Percentiles rank a stretch among this genome's conserved stretches.
phyloP scores from a whole-genome alignment of 1,139 yeast genomes.

The Yamadazyma diospyri region DNA sequence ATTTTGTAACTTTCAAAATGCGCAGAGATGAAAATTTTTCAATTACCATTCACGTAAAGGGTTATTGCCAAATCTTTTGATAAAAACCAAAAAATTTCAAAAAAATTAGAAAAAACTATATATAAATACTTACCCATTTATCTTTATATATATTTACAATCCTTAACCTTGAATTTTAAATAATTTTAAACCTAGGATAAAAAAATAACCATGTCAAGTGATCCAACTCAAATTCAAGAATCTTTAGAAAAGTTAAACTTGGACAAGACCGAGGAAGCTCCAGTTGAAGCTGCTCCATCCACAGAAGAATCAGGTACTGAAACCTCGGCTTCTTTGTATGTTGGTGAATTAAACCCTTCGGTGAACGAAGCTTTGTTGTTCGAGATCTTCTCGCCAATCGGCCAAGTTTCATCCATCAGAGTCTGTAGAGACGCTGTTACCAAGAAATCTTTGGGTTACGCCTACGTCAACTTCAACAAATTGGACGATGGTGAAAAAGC shows the following conservation, averaged over 20 bases:
- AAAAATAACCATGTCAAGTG: slow-evolving; percentile 34
- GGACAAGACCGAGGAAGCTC: slow-evolving; percentile 26
- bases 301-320: slow-evolving; percentile 25
- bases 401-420: slow-evolving; percentile 95
- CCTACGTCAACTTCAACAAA: slow-evolving; percentile 95
- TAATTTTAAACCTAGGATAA: no score
- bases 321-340: slow-evolving; percentile 85
- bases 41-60: slow-evolving; percentile 4
- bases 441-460: slow-evolving; percentile 96
- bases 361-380: slow-evolving; percentile 94
- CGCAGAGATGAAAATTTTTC: slow-evolving; percentile 7
- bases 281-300: slow-evolving; percentile 4
- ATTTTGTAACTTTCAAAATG: slow-evolving; percentile 1
- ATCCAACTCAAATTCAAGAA: slow-evolving; percentile 47
- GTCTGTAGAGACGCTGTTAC: slow-evolving; percentile 99
- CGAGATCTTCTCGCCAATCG: slow-evolving; percentile 92
- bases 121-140: slow-evolving; percentile 3
- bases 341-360: slow-evolving; percentile 92
- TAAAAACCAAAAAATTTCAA: slow-evolving; percentile 6
- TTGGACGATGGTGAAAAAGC: slow-evolving; percentile 91
- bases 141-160: slow-evolving; percentile 1
- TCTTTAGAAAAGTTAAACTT: slow-evolving; percentile 53
- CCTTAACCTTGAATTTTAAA: no score
- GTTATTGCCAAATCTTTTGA: not conserved
- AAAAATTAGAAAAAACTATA: slow-evolving; percentile 8